These are phyloP conservation scores for Metschnikowia sp. DNA, from an alignment of 805 yeast species.

Conservation along the genomic window DNA sequence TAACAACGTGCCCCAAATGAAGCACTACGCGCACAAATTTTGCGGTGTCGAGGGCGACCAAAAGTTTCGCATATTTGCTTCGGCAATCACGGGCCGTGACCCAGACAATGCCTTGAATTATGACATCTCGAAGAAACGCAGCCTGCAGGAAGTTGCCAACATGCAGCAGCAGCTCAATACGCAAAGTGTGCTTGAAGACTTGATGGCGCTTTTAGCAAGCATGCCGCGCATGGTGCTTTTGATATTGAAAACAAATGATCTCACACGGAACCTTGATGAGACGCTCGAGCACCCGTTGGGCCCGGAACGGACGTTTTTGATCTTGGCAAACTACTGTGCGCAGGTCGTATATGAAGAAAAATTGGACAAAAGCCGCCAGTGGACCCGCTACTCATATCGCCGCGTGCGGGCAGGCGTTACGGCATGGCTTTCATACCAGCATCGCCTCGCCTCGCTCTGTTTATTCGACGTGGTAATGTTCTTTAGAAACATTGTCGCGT, in stretches of 20 bases:
- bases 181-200: slow-evolving; percentile 62
- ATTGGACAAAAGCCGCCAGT: slow-evolving; percentile 34
- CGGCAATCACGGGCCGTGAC: slow-evolving; percentile 94
- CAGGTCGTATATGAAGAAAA: slow-evolving; percentile 70
- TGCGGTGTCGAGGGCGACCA: slow-evolving; percentile 76
- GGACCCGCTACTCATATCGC: slow-evolving; percentile 19
- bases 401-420: slow-evolving; percentile 17
- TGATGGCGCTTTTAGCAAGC: slow-evolving; percentile 73
- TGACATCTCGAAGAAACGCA: slow-evolving; percentile 52
- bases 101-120: slow-evolving; percentile 69
- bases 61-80: slow-evolving; percentile 75
- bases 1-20: slow-evolving; percentile 63
- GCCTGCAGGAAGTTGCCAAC: slow-evolving; percentile 56
- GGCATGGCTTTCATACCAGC: slow-evolving; percentile 36
- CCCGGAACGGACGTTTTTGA: slow-evolving; percentile 79
- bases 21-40: slow-evolving; percentile 67
- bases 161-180: slow-evolving; percentile 62
- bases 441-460: slow-evolving; percentile 28
- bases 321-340: slow-evolving; percentile 90
- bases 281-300: slow-evolving; percentile 78
- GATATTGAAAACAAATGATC: slow-evolving; percentile 89
- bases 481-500: slow-evolving; percentile 8
- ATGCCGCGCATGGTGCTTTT: slow-evolving; percentile 85
- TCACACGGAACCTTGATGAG: slow-evolving; percentile 87
- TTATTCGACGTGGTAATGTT: slow-evolving; percentile 33